phyloP scores from a whole-genome alignment of 768 basidiomycete species.

The Cystobasidium ongulense region DNA sequence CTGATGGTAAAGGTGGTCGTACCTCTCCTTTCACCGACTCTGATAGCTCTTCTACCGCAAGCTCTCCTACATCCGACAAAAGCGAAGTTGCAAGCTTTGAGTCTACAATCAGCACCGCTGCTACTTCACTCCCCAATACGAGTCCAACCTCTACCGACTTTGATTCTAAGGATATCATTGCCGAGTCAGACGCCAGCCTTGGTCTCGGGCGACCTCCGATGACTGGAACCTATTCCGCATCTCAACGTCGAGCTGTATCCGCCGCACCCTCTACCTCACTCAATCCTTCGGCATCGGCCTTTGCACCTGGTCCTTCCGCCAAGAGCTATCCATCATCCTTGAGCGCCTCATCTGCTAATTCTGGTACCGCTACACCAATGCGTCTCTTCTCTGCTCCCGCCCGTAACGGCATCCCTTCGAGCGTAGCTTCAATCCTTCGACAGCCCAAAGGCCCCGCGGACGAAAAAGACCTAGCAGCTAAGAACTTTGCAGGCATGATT shows the following conservation, averaged over 20 bases:
- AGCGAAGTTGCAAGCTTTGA: slow-evolving; percentile 25
- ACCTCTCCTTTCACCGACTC: slow-evolving; percentile 6
- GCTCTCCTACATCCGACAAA: slow-evolving; percentile 22
- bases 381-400: slow-evolving; percentile 24
- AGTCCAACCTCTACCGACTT: slow-evolving; percentile 12
- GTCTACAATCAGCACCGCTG: background rate
- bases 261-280: background rate
- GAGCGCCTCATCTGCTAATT: background rate
- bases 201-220: background rate
- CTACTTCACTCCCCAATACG: background rate
- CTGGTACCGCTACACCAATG: background rate
- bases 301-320: background rate
- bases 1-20: background rate
- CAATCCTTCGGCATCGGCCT: slow-evolving; percentile 8
- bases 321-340: background rate
- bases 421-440: slow-evolving; percentile 3
- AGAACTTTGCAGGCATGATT: slow-evolving; percentile 32
- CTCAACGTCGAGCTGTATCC: background rate
- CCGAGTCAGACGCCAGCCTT: background rate
- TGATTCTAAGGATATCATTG: background rate
- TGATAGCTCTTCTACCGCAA: background rate
- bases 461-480: slow-evolving; percentile 22
- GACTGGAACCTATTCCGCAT: background rate
- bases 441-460: slow-evolving; percentile 28
- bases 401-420: background rate